Percentiles rank a stretch among this genome's conserved stretches.
Conservation (phyloP, 352 stramenopile genomes). For the Blastocystis sp. region DNA sequence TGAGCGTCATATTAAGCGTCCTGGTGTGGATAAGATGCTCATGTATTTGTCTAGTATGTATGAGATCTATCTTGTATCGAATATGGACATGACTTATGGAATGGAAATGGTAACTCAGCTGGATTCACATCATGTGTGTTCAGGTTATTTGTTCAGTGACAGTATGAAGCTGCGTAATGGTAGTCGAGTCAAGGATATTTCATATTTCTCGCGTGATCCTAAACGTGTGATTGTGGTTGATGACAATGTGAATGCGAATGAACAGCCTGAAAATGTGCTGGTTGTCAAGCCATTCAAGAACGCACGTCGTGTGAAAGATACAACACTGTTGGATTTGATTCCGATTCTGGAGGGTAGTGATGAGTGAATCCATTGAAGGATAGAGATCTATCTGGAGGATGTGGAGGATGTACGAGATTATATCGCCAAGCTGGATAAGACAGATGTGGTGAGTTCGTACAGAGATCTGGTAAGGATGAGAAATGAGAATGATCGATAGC, state of each 20-base stretch:
- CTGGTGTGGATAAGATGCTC: conserved; percentile 30
- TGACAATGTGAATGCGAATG: neutral
- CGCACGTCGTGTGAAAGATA: neutral
- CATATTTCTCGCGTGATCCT: neutral
- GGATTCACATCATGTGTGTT: neutral
- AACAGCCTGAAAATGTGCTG: conserved; percentile 33
- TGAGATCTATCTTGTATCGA: neutral
- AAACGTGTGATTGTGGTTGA: neutral
- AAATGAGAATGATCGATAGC: neutral
- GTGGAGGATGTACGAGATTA: conserved; percentile 12
- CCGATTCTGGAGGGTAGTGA: neutral
- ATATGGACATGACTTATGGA: neutral
- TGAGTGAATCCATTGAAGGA: neutral
- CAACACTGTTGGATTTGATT: conserved; percentile 33
- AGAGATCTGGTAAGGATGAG: neutral
- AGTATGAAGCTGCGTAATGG: neutral
- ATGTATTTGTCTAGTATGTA: conserved; percentile 28
- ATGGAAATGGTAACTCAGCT: neutral
- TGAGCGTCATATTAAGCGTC: neutral
- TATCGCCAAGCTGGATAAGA: neutral
- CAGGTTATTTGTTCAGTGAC: neutral
- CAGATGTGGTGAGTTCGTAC: neutral
- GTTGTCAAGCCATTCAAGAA: conserved; percentile 27
- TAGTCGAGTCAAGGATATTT: neutral
- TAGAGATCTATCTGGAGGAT: neutral